Evolutionary conservation across 1,139 yeast species (phyloP), one percentile per base, ranked within the genome.

Genomic region (Starmera stellimalicola): DNA sequence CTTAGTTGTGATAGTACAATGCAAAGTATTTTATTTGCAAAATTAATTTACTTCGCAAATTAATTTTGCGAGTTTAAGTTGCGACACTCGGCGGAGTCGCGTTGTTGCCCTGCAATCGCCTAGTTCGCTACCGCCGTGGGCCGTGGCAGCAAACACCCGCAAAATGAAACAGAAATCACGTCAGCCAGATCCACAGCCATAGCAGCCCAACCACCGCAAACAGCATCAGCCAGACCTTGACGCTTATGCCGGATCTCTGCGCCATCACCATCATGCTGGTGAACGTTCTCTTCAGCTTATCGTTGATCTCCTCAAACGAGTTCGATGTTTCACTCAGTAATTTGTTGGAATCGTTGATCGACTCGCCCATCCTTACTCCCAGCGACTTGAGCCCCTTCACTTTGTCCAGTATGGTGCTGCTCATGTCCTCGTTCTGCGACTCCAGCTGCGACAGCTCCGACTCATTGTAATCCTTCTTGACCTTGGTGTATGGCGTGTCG

Each of bases 181-280:
- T 26, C 16, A 76, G 48, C 94, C 95, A 82, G n/a, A 85, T 87
- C 68, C 79, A 79, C 56, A 84, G 75, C 57, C 87, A 88, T 51
- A 81, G 63, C 40, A 82, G 44, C 33, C 70, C 63, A 9, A 87
- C 75, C 15, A 82, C 48, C 22, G 56, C 58, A 54, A 84, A 79
- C 39, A 87, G 75, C 11, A 64, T 52, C 27, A 81, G 59, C 96
- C 96, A 87, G 50, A 76, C 71, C 47, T 74, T 72, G 75, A 93
- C 75, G 39, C 83, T 68, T 30, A 85, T 77, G 5, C 94, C 93
- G 5, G 94, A 83, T 42, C 73, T 66, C 51, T 79, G 76, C 37
- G 94, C 88, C 88, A 87, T 83, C 9, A 70, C 61, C 52, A 81
- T 66, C 94, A 85, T 82, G 38, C 73, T 67, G 43, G 66, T 72